These are phyloP conservation scores for Fabrea salina DNA, from an alignment of 169 alveolate species.

Conservation along the genomic window DNA sequence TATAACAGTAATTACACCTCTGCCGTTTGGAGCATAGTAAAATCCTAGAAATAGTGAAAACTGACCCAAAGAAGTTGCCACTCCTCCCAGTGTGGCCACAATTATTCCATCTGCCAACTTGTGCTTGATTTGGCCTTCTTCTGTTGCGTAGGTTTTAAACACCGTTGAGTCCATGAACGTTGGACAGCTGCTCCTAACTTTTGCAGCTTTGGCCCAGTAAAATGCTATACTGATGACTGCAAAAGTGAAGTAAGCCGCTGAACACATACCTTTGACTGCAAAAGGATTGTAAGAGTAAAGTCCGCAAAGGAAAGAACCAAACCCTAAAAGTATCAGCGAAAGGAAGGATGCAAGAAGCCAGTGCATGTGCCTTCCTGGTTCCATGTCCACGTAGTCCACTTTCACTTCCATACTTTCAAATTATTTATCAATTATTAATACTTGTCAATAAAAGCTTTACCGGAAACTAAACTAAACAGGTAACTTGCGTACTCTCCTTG, in stretches of 20 bases:
- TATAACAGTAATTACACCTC: conserved; percentile 10
- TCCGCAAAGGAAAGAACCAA: conserved; percentile 21
- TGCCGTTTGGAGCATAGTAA: background rate
- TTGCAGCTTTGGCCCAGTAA: background rate
- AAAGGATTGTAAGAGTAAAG: background rate
- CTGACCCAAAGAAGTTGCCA: background rate
- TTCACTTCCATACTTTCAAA: no score
- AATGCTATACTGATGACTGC: background rate
- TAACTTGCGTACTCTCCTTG: no score
- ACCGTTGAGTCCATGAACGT: background rate
- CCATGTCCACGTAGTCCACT: no score
- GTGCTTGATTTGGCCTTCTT: background rate
- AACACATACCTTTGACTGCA: background rate
- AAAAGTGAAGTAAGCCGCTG: background rate
- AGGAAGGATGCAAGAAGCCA: conserved; percentile 13
- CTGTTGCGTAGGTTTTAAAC: background rate
- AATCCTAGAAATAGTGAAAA: background rate
- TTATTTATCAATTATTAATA: no score
- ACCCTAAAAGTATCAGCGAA: background rate
- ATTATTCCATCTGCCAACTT: background rate
- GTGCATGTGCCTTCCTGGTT: background rate
- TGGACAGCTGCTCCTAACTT: background rate
- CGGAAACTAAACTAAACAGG: no score
- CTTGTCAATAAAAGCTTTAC: no score
- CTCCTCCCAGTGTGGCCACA: background rate